Conservation (phyloP, 164 flowering plant genomes). For the Malania oleifera region DNA sequence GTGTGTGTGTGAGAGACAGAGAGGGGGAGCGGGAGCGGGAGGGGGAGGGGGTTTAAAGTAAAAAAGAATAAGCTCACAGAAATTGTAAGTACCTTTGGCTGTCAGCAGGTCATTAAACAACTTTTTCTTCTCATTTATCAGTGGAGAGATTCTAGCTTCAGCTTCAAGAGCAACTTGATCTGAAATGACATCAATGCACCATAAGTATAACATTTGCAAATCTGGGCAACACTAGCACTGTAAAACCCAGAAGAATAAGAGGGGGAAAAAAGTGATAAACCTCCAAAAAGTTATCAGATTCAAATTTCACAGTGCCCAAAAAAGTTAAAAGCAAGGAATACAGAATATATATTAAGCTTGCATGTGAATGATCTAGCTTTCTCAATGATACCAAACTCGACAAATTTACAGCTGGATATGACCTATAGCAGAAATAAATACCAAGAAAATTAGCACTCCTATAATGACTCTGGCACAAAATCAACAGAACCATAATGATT, state of each 20-base stretch:
- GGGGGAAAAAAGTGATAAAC: too few species aligned
- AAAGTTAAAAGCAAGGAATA: too few species aligned
- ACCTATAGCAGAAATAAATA: too few species aligned
- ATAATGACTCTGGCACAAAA: too few species aligned
- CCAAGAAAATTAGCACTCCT: too few species aligned
- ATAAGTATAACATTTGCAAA: not conserved
- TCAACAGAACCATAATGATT: too few species aligned
- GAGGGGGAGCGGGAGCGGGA: not conserved
- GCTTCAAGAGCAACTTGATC: conserved; percentile 86
- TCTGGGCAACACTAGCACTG: not conserved
- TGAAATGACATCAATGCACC: conserved; percentile 30
- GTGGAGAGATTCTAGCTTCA: conserved; percentile 82
- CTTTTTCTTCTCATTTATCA: conserved; percentile 80
- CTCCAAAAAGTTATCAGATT: too few species aligned
- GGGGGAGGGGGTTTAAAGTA: conserved; percentile 3
- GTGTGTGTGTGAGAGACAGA: conserved; percentile 2
- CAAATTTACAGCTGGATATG: too few species aligned
- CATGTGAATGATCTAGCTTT: too few species aligned
- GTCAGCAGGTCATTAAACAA: conserved; percentile 93
- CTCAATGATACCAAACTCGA: too few species aligned
- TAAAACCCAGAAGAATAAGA: conserved; percentile 1
- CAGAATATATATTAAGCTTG: too few species aligned
- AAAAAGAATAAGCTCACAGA: conserved; percentile 2
- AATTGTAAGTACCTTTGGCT: conserved; percentile 63
- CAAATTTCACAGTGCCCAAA: not conserved